Base-by-base conservation (phyloP, 345 rosid genomes). In the Syzygium jambos region DNA sequence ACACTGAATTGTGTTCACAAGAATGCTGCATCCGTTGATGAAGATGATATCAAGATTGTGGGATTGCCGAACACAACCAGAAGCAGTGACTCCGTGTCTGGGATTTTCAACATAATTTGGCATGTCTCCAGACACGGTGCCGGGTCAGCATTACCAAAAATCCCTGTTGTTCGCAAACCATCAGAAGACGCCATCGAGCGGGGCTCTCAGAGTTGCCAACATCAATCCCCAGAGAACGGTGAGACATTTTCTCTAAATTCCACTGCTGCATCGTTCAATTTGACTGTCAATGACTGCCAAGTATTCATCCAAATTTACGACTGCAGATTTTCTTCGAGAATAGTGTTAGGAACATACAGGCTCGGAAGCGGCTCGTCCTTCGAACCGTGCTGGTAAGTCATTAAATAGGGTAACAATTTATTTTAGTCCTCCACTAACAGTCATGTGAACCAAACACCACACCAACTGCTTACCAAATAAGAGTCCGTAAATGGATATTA, bases 121-220 rank as follows among this genome's bases (percentile, higher is more conserved):
- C 93, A 94, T 85, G 93, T 94, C 84, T 87, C 95, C 38, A 87
- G 88, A 34, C 86, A 90, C 4, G 91, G 89, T 52, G 88, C 95
- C 1, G 89, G 52, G 9, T 46, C 88, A 51, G 84, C 29, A 78
- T 21, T 61, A 30, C 98, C 96, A 15, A 93, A 94, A 90, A 94
- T 97, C 19, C 97, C 98, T 21, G 86, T 96, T 80, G 84, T 94
- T 61, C 94, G 98, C 93, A 95, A 96, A 87, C 97, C 98, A 85
- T 89, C 92, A 13, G 95, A 95, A 63, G 84, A 84, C 27, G 93
- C 96, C 86, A 90, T 96, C 0, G 93, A 92, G 38, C 84, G 85
- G 30, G 43, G 6, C 43, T 41, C 43, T 41, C 56, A 86, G 91
- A 86, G 91, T 94, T 6, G 96, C 98, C 55, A 93, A 93, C 78